These are phyloP conservation scores for Coelastrella sp. DNA, from an alignment of 139 green algal species.

Conservation along the genomic window DNA sequence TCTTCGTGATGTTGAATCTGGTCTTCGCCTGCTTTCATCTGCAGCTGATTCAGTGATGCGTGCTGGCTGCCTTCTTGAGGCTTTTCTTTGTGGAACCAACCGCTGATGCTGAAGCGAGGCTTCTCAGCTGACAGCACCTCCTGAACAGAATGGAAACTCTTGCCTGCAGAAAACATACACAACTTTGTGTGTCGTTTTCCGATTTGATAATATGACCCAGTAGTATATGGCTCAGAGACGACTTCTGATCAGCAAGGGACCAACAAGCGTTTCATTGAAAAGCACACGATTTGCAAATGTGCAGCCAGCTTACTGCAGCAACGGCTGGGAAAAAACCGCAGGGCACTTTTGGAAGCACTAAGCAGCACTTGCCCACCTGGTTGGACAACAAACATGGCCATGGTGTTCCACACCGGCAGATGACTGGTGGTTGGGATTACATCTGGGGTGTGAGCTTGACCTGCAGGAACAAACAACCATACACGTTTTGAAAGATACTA, in stretches of 20 bases:
- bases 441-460: slow-evolving; percentile 57
- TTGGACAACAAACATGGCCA: slow-evolving; percentile 89
- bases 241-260: too few relatives aligned
- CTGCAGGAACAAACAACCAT: slow-evolving; percentile 58
- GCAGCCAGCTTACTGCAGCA: too few relatives aligned
- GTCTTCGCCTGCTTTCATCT: slow-evolving; percentile 63
- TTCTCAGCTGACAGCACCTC: slow-evolving; percentile 71
- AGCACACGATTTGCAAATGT: too few relatives aligned
- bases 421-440: slow-evolving; percentile 59
- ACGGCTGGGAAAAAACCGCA: neutral
- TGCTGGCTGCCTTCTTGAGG: slow-evolving; percentile 61
- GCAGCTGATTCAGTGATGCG: slow-evolving; percentile 80
- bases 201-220: too few relatives aligned
- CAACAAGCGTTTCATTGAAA: too few relatives aligned
- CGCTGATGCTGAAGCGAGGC: slow-evolving; percentile 77
- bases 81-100: slow-evolving; percentile 84
- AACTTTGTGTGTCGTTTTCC: too few relatives aligned
- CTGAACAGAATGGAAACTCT: slow-evolving; percentile 12
- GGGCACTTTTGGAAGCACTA: neutral
- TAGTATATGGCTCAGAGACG: too few relatives aligned
- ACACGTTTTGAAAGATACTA: too few relatives aligned
- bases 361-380: slow-evolving; percentile 58
- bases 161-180: slow-evolving; percentile 18
- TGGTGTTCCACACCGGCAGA: slow-evolving; percentile 79
- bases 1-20: slow-evolving; percentile 43